Percentiles rank a stretch among this genome's conserved stretches.
These are phyloP conservation scores for Dimocarpus longan DNA, from an alignment of 345 rosid species.

Conservation along the genomic window DNA sequence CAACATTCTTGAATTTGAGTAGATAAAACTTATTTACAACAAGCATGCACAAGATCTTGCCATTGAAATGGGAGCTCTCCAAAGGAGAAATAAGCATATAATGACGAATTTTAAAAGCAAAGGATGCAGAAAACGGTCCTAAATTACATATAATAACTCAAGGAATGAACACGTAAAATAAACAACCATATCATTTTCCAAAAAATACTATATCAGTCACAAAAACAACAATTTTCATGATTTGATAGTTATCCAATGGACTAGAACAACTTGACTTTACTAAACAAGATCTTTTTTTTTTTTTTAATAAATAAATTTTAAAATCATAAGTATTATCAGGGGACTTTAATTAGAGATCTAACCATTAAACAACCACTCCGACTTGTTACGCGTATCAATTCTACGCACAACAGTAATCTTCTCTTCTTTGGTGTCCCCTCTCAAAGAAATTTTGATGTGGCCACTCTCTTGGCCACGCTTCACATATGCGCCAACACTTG, in stretches of 20 bases:
- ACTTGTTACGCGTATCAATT: constrained; percentile 81
- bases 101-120: background rate
- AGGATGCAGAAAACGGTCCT: background rate
- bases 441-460: constrained; percentile 66
- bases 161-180: constrained; percentile 10
- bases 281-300: background rate
- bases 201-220: background rate
- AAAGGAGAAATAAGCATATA: background rate
- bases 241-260: background rate
- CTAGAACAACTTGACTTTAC: background rate
- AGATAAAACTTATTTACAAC: background rate
- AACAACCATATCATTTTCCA: background rate
- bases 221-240: background rate
- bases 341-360: constrained; percentile 23
- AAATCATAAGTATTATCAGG: constrained; percentile 15
- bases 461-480: constrained; percentile 90
- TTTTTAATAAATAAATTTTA: background rate
- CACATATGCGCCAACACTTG: constrained; percentile 83
- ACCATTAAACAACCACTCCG: constrained; percentile 92
- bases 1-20: constrained; percentile 7
- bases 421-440: constrained; percentile 66
- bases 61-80: background rate
- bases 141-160: background rate
- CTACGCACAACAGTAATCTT: constrained; percentile 57
- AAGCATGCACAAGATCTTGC: background rate